Base-by-base conservation (phyloP, 2,329 filamentous ascomycete species). In the Penicillium hesseltinei region DNA sequence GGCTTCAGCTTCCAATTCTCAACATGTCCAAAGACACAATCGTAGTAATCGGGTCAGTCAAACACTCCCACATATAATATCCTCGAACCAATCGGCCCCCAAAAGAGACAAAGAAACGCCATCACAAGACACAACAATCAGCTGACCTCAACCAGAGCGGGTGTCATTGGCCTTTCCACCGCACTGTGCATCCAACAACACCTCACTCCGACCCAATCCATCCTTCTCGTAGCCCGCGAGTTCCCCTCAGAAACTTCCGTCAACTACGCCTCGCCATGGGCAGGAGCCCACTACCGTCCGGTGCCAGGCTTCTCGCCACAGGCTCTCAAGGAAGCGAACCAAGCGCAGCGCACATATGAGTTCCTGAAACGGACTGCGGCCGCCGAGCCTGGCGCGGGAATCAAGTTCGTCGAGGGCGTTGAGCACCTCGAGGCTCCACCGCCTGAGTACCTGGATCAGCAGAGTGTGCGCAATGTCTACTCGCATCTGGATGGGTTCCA, bases 231-330 rank as follows among this genome's bases (percentile, higher is more conserved):
- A 45, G 76, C 78, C 35, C 66, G 72, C 23, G 73, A 78, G 44
- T 73, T 78, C 51, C 76, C 77, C 21, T 66, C 68, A 49, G 63
- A 70, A 45, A 70, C 73, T 8, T 78, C 76, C 17, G 63, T 75
- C 45, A 74, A 78, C 66, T 81, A 80, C 63, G 72, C 78, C 40
- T 79, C 77, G 2, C 74, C 75, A 31, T 78, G 76, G 73, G 77
- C 78, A 1, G 78, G 78, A 25, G 78, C 77, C 1, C 78, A 81
- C 64, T 80, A 78, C 60, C 74, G 78, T 1, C 78, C 78, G 0
- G 72, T 79, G 4, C 78, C 77, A 1, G 74, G 71, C 8, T 65
- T 69, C 23, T 69, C 71, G 1, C 62, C 77, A 27, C 73, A 77
- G 62, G 57, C 68, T 31, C 52, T 68, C 38, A 61, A 68, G 7